Evolutionary conservation across 1,284 basidiomycete genomes (phyloP), one percentile per base, ranked within the genome.

Genomic region (Grifola frondosa): DNA sequence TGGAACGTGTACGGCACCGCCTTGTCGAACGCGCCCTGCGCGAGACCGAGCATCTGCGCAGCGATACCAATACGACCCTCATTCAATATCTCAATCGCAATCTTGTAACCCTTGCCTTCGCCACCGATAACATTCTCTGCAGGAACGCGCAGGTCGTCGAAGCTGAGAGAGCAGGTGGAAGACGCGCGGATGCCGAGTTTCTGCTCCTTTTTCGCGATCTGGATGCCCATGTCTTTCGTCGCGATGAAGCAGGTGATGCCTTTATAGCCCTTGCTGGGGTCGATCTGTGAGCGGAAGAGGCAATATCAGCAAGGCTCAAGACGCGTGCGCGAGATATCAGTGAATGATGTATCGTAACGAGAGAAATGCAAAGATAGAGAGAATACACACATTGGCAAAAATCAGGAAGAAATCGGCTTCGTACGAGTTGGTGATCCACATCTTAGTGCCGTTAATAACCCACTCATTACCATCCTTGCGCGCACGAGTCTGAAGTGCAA

Each of bases 341-440:
- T n/a, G n/a, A n/a, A n/a, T n/a, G n/a, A n/a, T n/a, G n/a, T n/a
- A n/a, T n/a, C n/a, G n/a, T n/a, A n/a, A 7, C 28, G 9, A 13
- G 8, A 11, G n/a, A 30, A 15, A 21, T 28, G 23, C 37, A 10
- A 12, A 36, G 13, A 29, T 8, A 31, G 16, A 19, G 22, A 0
- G 34, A 26, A 16, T 13, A 61, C 74, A 30, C 50, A 85, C 89
- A 57, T 93, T 98, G 44, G 97, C 97, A 55, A 99, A 99, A 37
- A 99, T 88, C 45, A 91, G 80, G 73, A 90, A 91, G 50, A 98
- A 81, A 43, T 94, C 94, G 5, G 97, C 97, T 68, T 99, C 96
- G 50, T 84, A 84, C 6, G 92, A 94, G 74, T 99, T 99, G 35
- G 97, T 98, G 60, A 99, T 99, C 96, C 96, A 99, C 94, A 97